phyloP scores from a whole-genome alignment of 495 filamentous ascomycete species.

The Lasiosphaeriaceae sp. region DNA sequence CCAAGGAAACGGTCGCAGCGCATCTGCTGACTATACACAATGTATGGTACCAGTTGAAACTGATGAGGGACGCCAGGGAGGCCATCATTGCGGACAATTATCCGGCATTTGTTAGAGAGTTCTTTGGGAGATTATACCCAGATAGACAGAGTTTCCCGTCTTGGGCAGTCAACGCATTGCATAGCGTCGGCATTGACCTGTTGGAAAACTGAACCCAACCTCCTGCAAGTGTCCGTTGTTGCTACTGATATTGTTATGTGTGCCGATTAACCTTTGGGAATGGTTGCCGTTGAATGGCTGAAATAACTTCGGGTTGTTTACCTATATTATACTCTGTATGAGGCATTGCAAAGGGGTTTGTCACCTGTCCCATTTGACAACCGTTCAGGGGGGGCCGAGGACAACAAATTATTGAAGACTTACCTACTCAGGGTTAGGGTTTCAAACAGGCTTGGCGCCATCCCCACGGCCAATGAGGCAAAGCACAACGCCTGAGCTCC shows the following conservation, averaged over 20 bases:
- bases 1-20: conserved; percentile 93
- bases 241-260: too few relatives aligned
- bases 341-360: too few relatives aligned
- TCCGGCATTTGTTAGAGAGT: conserved; percentile 71
- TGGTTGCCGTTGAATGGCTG: too few relatives aligned
- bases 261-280: too few relatives aligned
- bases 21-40: conserved; percentile 95
- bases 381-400: too few relatives aligned
- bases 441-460: too few relatives aligned
- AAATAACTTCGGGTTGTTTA: too few relatives aligned
- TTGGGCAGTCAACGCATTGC: conserved; percentile 85
- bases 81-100: conserved; percentile 81
- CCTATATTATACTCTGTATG: too few relatives aligned
- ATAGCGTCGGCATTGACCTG: conserved; percentile 81
- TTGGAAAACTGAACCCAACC: conserved; percentile 17
- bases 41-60: conserved; percentile 77
- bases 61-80: conserved; percentile 72
- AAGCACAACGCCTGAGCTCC: not conserved
- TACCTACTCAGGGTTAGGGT: too few relatives aligned
- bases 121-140: conserved; percentile 68
- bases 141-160: conserved; percentile 65
- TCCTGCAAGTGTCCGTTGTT: not conserved
- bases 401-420: too few relatives aligned
- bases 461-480: too few relatives aligned
- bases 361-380: too few relatives aligned